phyloP scores from a whole-genome alignment of 768 basidiomycete genomes.

The Mycena capillaripes region DNA sequence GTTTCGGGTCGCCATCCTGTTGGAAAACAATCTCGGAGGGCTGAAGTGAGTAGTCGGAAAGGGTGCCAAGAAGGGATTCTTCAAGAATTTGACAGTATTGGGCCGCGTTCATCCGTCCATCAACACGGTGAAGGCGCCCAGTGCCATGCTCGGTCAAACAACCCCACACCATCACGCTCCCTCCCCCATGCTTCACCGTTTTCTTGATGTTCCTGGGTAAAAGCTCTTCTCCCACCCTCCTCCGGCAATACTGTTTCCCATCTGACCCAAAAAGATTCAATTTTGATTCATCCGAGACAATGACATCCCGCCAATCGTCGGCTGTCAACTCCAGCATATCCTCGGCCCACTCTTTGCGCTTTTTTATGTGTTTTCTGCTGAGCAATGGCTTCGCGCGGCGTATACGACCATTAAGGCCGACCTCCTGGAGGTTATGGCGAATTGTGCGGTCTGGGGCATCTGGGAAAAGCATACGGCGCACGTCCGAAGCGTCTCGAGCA shows the following conservation, averaged over 20 bases:
- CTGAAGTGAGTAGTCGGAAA: constrained; percentile 10
- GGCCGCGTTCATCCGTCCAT: constrained; percentile 24
- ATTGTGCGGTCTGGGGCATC: neutral
- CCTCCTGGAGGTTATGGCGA: neutral
- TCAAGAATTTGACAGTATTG: constrained; percentile 23
- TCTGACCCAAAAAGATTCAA: constrained; percentile 39
- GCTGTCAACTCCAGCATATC: neutral
- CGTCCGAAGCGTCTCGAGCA: constrained; percentile 2
- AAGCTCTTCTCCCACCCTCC: constrained; percentile 32
- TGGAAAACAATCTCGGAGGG: constrained; percentile 22
- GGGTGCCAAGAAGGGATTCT: constrained; percentile 14
- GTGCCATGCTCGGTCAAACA: constrained; percentile 20
- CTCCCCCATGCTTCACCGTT: constrained; percentile 43
- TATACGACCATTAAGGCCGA: constrained; percentile 5
- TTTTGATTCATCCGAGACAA: constrained; percentile 36
- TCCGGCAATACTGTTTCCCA: constrained; percentile 40
- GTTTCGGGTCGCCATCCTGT: constrained; percentile 33
- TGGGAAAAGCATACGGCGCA: neutral
- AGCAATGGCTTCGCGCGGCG: constrained; percentile 7
- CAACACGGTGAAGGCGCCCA: constrained; percentile 16
- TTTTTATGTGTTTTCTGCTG: constrained; percentile 58
- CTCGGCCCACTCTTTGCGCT: constrained; percentile 40
- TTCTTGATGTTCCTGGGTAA: constrained; percentile 31
- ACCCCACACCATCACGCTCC: constrained; percentile 42
- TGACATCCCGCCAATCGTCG: constrained; percentile 37